Evolutionary conservation across 1,284 basidiomycete genomes (phyloP).

Genomic region (Chiua sp.): DNA sequence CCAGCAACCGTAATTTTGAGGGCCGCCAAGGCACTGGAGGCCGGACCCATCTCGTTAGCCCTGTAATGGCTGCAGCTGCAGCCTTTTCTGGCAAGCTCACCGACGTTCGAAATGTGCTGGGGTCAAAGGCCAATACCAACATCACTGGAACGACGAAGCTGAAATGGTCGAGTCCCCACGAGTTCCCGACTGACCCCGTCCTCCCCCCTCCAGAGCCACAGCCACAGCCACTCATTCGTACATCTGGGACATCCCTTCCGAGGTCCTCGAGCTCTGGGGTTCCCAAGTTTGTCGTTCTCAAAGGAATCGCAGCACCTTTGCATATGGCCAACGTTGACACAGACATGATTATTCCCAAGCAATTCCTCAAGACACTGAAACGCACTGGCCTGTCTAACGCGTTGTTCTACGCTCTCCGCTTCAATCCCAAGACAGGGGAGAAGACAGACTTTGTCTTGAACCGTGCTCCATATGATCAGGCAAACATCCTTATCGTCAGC

Average conservation of each 20-base stretch:
- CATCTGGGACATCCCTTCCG: conserved; percentile 47
- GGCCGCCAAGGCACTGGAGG: conserved; percentile 81
- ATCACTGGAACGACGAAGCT: conserved; percentile 55
- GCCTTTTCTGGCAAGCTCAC: conserved; percentile 89
- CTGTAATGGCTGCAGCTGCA: conserved; percentile 96
- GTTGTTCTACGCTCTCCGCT: conserved; percentile 86
- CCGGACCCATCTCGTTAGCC: conserved; percentile 91
- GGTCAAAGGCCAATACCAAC: conserved; percentile 51
- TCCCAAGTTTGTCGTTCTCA: conserved; percentile 80
- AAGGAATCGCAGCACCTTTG: conserved; percentile 87
- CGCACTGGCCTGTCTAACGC: conserved; percentile 92
- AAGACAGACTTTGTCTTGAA: conserved; percentile 93
- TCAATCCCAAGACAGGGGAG: conserved; percentile 79
- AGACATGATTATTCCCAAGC: conserved; percentile 97
- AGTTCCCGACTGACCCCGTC: conserved; percentile 80
- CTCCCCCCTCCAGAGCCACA: conserved; percentile 69
- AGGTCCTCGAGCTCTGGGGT: conserved; percentile 65
- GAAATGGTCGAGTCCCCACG: conserved; percentile 71
- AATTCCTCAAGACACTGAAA: conserved; percentile 95
- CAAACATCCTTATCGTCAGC: conserved; percentile 89
- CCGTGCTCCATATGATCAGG: conserved; percentile 79
- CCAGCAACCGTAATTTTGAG: conserved; percentile 98
- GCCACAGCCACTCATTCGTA: conserved; percentile 42
- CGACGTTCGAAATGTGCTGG: conserved; percentile 87
- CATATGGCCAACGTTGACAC: conserved; percentile 95